Conservation (phyloP, 2,329 filamentous ascomycete genomes). For the Sarocladium kiliense region DNA sequence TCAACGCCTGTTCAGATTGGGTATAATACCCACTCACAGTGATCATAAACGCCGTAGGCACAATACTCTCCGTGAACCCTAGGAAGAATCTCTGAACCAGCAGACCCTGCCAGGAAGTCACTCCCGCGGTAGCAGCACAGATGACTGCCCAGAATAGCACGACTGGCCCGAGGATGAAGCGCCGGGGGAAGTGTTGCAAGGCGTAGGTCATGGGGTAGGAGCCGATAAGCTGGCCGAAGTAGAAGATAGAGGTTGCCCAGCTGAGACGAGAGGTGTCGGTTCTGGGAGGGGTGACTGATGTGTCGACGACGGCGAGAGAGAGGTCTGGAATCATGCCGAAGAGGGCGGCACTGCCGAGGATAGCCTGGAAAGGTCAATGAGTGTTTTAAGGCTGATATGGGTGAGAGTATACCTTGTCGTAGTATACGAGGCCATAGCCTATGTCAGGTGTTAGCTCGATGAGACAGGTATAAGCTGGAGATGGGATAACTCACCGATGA, state of each 20-base stretch:
- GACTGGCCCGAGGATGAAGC: conserved; percentile 42
- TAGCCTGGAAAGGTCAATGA: conserved; percentile 37
- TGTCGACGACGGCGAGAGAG: conserved; percentile 34
- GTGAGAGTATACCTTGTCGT: conserved; percentile 51
- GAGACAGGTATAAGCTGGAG: not conserved
- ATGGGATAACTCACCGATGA: conserved; percentile 32
- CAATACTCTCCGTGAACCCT: conserved; percentile 39
- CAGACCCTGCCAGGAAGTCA: conserved; percentile 46
- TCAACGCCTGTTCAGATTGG: conserved; percentile 41
- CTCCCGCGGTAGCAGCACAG: conserved; percentile 51
- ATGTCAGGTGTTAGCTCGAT: not conserved
- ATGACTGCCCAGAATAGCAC: conserved; percentile 49
- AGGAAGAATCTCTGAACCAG: conserved; percentile 45
- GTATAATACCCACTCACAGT: conserved; percentile 44
- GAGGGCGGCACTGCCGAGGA: conserved; percentile 51
- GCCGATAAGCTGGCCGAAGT: conserved; percentile 56
- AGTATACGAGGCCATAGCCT: conserved; percentile 63
- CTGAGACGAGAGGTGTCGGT: conserved; percentile 48
- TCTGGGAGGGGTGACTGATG: conserved; percentile 31
- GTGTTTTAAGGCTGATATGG: not conserved
- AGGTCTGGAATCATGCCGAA: conserved; percentile 58
- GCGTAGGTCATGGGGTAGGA: conserved; percentile 54
- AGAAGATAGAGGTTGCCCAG: conserved; percentile 58
- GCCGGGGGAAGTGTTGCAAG: conserved; percentile 48
- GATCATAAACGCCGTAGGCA: conserved; percentile 45